These are phyloP conservation scores for Zymoseptoria brevis DNA, from an alignment of 2,329 filamentous ascomycete species.

Conservation along the genomic window DNA sequence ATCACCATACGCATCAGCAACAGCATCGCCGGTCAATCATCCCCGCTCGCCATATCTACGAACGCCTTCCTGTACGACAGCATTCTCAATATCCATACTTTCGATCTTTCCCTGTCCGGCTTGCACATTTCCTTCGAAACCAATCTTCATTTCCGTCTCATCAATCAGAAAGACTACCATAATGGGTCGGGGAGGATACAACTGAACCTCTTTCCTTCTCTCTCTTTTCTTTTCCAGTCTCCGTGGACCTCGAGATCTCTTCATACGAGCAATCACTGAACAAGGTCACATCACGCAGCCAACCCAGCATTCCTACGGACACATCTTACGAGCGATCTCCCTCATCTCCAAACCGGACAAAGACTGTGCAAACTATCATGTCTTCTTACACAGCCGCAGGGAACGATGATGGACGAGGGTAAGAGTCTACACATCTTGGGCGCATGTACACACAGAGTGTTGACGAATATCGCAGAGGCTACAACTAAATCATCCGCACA, in stretches of 20 bases:
- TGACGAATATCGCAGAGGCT: neutral
- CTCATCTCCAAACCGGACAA: neutral
- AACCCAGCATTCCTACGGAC: neutral
- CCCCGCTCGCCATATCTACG: neutral
- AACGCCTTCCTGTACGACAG: neutral
- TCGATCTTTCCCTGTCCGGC: constrained; percentile 3
- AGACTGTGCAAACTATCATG: neutral
- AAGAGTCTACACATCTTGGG: neutral
- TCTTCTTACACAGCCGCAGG: neutral
- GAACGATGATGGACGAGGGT: neutral
- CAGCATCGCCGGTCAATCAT: neutral
- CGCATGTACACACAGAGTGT: neutral
- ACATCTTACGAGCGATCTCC: neutral
- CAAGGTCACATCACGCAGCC: neutral
- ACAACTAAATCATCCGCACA: neutral
- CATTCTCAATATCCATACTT: constrained; percentile 8
- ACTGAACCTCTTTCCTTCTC: constrained; percentile 22
- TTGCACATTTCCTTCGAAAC: constrained; percentile 2
- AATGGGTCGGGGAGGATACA: constrained; percentile 38
- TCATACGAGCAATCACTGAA: neutral
- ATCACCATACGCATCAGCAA: neutral
- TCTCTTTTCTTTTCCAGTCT: neutral
- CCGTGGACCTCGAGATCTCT: neutral
- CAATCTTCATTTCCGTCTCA: constrained; percentile 7
- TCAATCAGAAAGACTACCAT: constrained; percentile 13